Conservation (phyloP, 2,329 filamentous ascomycete species). For the Tolypocladium capitatum region DNA sequence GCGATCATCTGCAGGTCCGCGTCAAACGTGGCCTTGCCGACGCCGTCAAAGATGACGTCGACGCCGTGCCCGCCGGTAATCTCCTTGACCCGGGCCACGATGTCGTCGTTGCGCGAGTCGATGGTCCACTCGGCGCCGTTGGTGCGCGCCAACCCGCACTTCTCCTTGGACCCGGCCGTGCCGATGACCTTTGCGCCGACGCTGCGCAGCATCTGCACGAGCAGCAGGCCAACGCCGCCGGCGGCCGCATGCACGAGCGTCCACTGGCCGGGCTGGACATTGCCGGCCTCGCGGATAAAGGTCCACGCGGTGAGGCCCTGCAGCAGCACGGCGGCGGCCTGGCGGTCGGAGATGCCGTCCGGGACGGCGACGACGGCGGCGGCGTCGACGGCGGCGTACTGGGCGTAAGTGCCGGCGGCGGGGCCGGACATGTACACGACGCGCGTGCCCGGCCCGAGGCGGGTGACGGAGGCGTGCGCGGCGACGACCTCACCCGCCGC, state of each 20-base stretch:
- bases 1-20: slow-evolving; percentile 59
- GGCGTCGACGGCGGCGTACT: slow-evolving; percentile 41
- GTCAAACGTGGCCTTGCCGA: slow-evolving; percentile 78
- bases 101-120: slow-evolving; percentile 47
- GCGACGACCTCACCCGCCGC: slow-evolving; percentile 58
- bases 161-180: slow-evolving; percentile 61
- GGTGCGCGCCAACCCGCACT: slow-evolving; percentile 53
- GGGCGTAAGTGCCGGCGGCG: slow-evolving; percentile 34
- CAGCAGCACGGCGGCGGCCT: slow-evolving; percentile 56
- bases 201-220: slow-evolving; percentile 60
- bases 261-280: slow-evolving; percentile 67
- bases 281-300: slow-evolving; percentile 61
- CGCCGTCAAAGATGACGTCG: slow-evolving; percentile 70
- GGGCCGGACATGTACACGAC: slow-evolving; percentile 52
- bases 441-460: slow-evolving; percentile 51
- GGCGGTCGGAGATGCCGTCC: slow-evolving; percentile 41
- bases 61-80: slow-evolving; percentile 63
- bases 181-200: slow-evolving; percentile 70
- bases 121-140: slow-evolving; percentile 62
- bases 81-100: slow-evolving; percentile 47
- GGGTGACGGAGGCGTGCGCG: slow-evolving; percentile 35
- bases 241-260: slow-evolving; percentile 76
- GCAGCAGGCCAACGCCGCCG: slow-evolving; percentile 63
- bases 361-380: slow-evolving; percentile 50
- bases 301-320: slow-evolving; percentile 77